phyloP scores from a whole-genome alignment of 257 asterid genomes.

The Solanum clarkiae region DNA sequence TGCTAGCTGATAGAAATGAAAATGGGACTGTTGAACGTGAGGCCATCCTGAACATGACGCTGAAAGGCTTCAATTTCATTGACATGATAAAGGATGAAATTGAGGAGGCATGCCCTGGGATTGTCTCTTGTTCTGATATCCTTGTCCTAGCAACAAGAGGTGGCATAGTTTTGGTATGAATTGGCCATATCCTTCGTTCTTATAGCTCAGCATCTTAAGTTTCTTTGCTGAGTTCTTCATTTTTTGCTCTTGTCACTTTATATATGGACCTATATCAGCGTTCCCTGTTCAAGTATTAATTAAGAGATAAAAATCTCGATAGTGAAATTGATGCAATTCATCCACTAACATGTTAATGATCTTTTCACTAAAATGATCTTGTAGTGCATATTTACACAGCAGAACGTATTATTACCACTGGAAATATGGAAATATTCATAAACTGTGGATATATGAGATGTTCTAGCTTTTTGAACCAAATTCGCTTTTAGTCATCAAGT shows the following conservation, averaged over 20 bases:
- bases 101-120: slow-evolving; percentile 18
- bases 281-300: neutral
- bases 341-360: neutral
- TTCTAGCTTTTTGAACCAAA: neutral
- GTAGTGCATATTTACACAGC: neutral
- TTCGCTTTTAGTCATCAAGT: neutral
- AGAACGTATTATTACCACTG: neutral
- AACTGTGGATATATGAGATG: neutral
- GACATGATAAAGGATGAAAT: slow-evolving; percentile 20
- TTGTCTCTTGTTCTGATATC: slow-evolving; percentile 28
- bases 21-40: slow-evolving; percentile 7
- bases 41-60: slow-evolving; percentile 17
- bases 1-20: slow-evolving; percentile 5
- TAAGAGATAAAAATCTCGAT: neutral
- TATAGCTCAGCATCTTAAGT: neutral
- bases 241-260: neutral
- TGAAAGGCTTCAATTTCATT: slow-evolving; percentile 18
- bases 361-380: neutral
- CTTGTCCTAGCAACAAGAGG: slow-evolving; percentile 25
- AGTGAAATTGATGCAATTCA: neutral
- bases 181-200: neutral
- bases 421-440: neutral
- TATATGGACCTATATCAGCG: neutral
- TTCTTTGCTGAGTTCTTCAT: neutral
- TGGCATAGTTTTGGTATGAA: slow-evolving; percentile 15